phyloP scores from a whole-genome alignment of 2,329 filamentous ascomycete species.

The Aureobasidium sp. region DNA sequence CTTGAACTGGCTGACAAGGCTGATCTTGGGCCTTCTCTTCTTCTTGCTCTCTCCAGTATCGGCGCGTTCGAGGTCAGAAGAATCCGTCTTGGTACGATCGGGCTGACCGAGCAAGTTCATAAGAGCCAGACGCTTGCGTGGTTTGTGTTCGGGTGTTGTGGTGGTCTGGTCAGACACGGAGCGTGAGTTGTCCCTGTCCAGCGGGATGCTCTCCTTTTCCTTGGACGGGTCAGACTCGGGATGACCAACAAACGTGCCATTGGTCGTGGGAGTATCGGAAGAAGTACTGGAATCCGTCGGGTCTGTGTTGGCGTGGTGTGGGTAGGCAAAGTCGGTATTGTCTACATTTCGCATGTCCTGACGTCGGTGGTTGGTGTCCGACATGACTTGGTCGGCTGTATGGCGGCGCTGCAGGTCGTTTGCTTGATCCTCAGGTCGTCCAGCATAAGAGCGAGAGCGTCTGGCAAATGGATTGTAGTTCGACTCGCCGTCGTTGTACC shows the following conservation, averaged over 20 bases:
- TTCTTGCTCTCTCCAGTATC: conserved; percentile 24
- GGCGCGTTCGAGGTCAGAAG: conserved; percentile 19
- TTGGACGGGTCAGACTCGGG: background rate
- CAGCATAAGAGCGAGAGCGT: conserved; percentile 6
- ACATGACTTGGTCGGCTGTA: conserved; percentile 16
- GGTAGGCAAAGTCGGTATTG: conserved; percentile 16
- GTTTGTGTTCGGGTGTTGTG: conserved; percentile 1
- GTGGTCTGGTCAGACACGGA: background rate
- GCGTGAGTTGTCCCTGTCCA: conserved; percentile 6
- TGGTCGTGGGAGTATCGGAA: conserved; percentile 5
- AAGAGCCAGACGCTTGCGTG: conserved; percentile 1
- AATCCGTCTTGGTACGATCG: background rate
- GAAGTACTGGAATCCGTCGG: conserved; percentile 5
- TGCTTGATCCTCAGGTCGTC: conserved; percentile 14
- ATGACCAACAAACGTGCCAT: conserved; percentile 1
- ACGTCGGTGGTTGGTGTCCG: conserved; percentile 7
- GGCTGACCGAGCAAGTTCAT: conserved; percentile 2
- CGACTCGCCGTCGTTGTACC: conserved; percentile 16
- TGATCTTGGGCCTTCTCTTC: conserved; percentile 23
- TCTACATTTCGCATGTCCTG: conserved; percentile 6
- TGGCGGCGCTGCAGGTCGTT: conserved; percentile 10
- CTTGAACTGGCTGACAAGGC: conserved; percentile 50
- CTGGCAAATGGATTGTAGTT: conserved; percentile 21
- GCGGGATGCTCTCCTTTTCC: background rate
- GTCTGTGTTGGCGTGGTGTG: conserved; percentile 18